These are phyloP conservation scores for Xylaria sp. DNA, from an alignment of 2,329 filamentous ascomycete genomes.

Conservation along the genomic window DNA sequence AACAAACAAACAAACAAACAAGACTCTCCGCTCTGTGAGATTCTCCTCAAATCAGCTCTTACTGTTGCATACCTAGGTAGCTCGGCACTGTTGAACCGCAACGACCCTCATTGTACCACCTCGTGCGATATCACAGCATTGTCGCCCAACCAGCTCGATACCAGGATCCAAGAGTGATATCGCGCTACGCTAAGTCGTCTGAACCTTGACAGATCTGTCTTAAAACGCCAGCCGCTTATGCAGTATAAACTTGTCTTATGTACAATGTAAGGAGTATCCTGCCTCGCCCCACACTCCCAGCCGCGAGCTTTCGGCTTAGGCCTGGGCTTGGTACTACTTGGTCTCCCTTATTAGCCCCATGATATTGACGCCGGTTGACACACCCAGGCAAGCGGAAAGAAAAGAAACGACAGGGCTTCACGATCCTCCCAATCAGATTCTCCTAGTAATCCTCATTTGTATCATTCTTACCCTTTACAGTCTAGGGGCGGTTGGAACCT, in stretches of 20 bases:
- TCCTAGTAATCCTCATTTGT: conserved; percentile 4
- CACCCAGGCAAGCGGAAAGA: conserved; percentile 1
- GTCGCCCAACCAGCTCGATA: conserved; percentile 17
- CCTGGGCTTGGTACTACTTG: conserved; percentile 12
- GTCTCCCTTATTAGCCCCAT: conserved; percentile 23
- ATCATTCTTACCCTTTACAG: conserved; percentile 29
- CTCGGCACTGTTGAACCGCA: background rate
- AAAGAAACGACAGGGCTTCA: conserved; percentile 13
- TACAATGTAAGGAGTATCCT: conserved; percentile 26
- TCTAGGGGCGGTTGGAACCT: conserved; percentile 22
- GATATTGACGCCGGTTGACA: conserved; percentile 28
- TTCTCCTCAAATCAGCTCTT: conserved; percentile 1
- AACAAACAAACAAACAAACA: background rate
- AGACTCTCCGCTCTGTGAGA: conserved; percentile 1
- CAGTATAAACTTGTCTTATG: conserved; percentile 24
- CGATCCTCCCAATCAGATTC: conserved; percentile 10
- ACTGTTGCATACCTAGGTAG: conserved; percentile 22
- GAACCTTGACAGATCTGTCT: conserved; percentile 32
- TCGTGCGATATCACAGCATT: conserved; percentile 9
- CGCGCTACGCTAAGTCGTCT: conserved; percentile 31
- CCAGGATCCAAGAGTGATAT: conserved; percentile 21
- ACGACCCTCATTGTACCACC: conserved; percentile 18
- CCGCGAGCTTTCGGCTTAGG: conserved; percentile 28
- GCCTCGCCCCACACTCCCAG: conserved; percentile 30
- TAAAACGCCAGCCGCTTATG: conserved; percentile 30